Percentiles rank a stretch among this genome's conserved stretches.
phyloP scores from a whole-genome alignment of 495 filamentous ascomycete species.

The Penicillium pulvis region DNA sequence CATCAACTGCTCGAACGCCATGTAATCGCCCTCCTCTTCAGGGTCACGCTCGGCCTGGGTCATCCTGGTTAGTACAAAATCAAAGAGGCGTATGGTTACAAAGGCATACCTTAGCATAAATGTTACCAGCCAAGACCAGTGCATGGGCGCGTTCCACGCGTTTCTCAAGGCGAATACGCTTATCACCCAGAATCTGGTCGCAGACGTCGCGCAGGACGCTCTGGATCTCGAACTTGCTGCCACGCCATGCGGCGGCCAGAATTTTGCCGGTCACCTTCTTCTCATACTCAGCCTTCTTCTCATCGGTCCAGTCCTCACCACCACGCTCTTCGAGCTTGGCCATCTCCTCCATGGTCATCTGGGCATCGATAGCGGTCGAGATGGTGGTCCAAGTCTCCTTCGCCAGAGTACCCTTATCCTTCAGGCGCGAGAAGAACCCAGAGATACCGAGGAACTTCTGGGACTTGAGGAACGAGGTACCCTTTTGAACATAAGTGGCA shows the following conservation, averaged over 20 bases:
- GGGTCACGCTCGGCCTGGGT: conserved; percentile 81
- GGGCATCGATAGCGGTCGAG: conserved; percentile 93
- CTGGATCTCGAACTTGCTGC: conserved; percentile 98
- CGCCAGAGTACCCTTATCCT: conserved; percentile 94
- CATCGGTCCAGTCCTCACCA: conserved; percentile 97
- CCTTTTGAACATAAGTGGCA: conserved; percentile 83
- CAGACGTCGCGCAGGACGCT: conserved; percentile 91
- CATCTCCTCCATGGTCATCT: conserved; percentile 99
- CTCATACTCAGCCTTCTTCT: conserved; percentile 96
- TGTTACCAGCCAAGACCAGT: conserved; percentile 81
- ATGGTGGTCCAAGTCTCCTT: conserved; percentile 99
- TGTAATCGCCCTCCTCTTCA: conserved; percentile 97
- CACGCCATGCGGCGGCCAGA: conserved; percentile 95
- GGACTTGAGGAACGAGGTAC: conserved; percentile 82
- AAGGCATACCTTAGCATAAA: conserved; percentile 75
- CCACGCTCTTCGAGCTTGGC: conserved; percentile 92
- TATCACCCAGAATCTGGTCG: conserved; percentile 70
- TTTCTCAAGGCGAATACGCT: conserved; percentile 80
- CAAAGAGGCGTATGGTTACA: background rate
- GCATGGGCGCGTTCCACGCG: conserved; percentile 88
- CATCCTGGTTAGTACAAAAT: conserved; percentile 7
- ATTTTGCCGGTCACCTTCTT: conserved; percentile 96
- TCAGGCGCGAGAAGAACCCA: conserved; percentile 89
- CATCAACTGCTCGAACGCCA: conserved; percentile 98
- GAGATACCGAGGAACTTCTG: conserved; percentile 97